Evolutionary conservation across 805 yeast species (phyloP).

Genomic region (Myxozyma vanderwaltii): DNA sequence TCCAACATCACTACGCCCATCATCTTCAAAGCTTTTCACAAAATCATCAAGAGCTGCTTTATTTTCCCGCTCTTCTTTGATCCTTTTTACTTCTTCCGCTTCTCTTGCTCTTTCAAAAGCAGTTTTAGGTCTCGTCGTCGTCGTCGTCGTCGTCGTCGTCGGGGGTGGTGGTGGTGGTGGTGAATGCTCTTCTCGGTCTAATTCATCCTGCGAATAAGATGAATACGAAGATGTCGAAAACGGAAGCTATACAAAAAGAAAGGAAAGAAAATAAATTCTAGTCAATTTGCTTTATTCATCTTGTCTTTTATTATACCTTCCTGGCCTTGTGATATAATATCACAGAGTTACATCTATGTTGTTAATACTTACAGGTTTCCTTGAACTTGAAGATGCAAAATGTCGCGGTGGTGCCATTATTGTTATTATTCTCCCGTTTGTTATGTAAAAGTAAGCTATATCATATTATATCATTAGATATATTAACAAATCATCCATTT

Average conservation of each 20-base stretch:
- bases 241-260: neutral
- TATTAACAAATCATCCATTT: no score
- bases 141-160: neutral
- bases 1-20: neutral
- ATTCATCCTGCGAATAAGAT: neutral
- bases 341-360: no score
- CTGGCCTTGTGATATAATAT: no score
- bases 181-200: neutral
- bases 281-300: no score
- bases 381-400: conserved; percentile 10
- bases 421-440: neutral
- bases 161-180: no score
- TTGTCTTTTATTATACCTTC: no score
- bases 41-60: conserved; percentile 28
- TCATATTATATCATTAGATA: no score
- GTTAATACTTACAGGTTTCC: conserved; percentile 17
- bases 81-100: conserved; percentile 16
- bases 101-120: conserved; percentile 26
- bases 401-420: conserved; percentile 23
- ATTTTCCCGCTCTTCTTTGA: conserved; percentile 21
- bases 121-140: conserved; percentile 1
- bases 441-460: no score
- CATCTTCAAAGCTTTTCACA: conserved; percentile 27
- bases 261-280: no score
- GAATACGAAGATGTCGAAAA: neutral